These are phyloP conservation scores for Mycosphaerella arachidis DNA, from an alignment of 2,329 filamentous ascomycete species.

Conservation along the genomic window DNA sequence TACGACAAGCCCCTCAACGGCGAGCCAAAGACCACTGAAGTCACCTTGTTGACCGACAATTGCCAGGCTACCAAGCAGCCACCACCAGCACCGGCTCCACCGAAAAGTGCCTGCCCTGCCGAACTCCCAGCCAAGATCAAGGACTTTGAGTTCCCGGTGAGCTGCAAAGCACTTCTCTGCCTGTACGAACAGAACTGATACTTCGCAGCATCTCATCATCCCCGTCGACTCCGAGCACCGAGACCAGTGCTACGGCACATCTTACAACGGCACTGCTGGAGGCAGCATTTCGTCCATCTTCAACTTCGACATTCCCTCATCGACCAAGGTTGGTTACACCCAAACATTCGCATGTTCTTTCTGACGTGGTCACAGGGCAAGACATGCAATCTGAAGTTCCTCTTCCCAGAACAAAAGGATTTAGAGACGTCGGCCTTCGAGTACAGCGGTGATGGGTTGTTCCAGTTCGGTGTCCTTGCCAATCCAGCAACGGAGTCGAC, in stretches of 20 bases:
- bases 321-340: conserved; percentile 33
- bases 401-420: conserved; percentile 55
- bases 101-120: conserved; percentile 8
- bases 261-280: conserved; percentile 54
- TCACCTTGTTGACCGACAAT: conserved; percentile 39
- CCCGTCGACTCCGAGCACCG: conserved; percentile 55
- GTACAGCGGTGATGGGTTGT: conserved; percentile 32
- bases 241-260: conserved; percentile 50
- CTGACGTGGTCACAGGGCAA: conserved; percentile 38
- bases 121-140: conserved; percentile 9
- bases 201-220: conserved; percentile 59
- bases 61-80: conserved; percentile 11
- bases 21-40: conserved; percentile 47
- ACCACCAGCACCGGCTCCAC: conserved; percentile 7
- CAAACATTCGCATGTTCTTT: neutral
- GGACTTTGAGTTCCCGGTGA: neutral
- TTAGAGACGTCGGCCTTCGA: conserved; percentile 58
- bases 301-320: conserved; percentile 62
- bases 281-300: conserved; percentile 55
- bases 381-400: conserved; percentile 61
- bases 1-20: conserved; percentile 43
- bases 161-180: neutral
- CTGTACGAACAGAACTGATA: conserved; percentile 7
- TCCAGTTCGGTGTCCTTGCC: conserved; percentile 38
- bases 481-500: conserved; percentile 46